phyloP scores from a whole-genome alignment of 2,329 filamentous ascomycete genomes.

The Botrytis paeoniae region DNA sequence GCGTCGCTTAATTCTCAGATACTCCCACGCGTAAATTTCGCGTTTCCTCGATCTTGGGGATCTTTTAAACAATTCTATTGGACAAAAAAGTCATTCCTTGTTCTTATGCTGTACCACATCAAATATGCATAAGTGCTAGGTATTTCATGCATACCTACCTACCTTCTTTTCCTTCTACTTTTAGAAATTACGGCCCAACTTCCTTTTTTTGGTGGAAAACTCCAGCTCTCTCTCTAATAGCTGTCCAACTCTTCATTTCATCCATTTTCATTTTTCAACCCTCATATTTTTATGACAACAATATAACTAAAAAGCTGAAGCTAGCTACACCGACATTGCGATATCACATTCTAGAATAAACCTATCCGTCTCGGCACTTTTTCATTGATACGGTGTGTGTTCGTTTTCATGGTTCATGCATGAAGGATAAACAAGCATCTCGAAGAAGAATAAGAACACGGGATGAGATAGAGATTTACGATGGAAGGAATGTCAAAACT shows the following conservation, averaged over 20 bases:
- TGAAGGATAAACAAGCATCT: conserved; percentile 2
- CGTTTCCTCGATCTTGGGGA: conserved; percentile 6
- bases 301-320: neutral
- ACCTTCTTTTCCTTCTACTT: neutral
- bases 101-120: neutral
- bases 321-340: conserved; percentile 4
- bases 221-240: no score
- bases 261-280: neutral
- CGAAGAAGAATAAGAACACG: neutral
- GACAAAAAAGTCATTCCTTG: neutral
- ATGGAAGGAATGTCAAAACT: neutral
- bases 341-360: conserved; percentile 8
- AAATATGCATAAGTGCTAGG: neutral
- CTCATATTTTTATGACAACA: neutral
- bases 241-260: neutral
- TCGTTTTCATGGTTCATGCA: conserved; percentile 12
- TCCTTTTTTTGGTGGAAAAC: neutral
- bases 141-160: neutral
- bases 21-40: conserved; percentile 12
- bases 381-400: neutral
- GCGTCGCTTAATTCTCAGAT: neutral
- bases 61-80: neutral
- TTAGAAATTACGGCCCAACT: neutral
- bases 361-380: neutral
- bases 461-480: neutral